phyloP scores from a whole-genome alignment of 495 filamentous ascomycete species.

The Chaetomidium leptoderma region DNA sequence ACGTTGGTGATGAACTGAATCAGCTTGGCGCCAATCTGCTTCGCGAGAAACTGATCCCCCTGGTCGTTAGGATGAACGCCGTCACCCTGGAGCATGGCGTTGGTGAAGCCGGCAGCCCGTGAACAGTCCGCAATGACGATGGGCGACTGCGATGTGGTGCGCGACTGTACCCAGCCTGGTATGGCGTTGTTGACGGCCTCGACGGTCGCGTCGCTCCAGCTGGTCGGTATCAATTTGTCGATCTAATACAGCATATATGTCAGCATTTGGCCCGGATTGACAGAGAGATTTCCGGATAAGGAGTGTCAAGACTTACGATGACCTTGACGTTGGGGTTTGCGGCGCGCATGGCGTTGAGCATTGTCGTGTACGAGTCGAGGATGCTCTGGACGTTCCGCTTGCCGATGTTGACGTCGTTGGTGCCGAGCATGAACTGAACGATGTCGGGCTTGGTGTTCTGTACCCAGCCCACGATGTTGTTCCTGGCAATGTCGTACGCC shows the following conservation, averaged over 20 bases:
- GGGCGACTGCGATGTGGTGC: conserved; percentile 30
- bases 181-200: conserved; percentile 34
- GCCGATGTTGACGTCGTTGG: conserved; percentile 37
- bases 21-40: conserved; percentile 25
- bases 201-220: conserved; percentile 27
- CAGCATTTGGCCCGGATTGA: not conserved
- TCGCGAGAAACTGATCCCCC: conserved; percentile 33
- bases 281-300: not conserved
- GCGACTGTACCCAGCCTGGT: conserved; percentile 29
- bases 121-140: conserved; percentile 34
- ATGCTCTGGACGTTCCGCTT: conserved; percentile 28
- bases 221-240: conserved; percentile 32
- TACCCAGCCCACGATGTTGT: conserved; percentile 35
- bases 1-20: conserved; percentile 16
- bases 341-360: conserved; percentile 32
- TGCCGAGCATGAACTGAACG: conserved; percentile 40
- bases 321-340: conserved; percentile 31
- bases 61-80: conserved; percentile 35
- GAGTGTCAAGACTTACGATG: conserved; percentile 25
- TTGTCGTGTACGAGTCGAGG: conserved; percentile 34
- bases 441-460: conserved; percentile 34
- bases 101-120: conserved; percentile 27
- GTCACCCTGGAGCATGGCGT: conserved; percentile 24
- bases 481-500: conserved; percentile 38
- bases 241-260: conserved; percentile 18